phyloP scores from a whole-genome alignment of 2,329 filamentous ascomycete genomes.

The Beauveria asiatica region DNA sequence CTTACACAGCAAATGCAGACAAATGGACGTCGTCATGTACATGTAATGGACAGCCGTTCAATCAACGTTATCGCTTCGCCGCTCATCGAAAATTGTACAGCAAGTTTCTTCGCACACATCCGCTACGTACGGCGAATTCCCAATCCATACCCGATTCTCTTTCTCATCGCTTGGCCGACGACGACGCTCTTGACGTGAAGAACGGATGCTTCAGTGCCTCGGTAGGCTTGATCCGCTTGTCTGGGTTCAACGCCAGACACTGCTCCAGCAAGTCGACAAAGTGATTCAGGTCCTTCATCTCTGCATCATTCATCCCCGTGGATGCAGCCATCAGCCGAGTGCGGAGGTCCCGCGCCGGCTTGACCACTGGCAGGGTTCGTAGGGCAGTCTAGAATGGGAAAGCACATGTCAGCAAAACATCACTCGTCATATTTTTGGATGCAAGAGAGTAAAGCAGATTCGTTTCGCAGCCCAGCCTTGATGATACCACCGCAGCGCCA shows the following conservation, averaged over 20 bases:
- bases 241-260: slow-evolving; percentile 82
- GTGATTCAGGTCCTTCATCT: slow-evolving; percentile 67
- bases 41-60: neutral
- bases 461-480: neutral
- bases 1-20: neutral
- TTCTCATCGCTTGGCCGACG: slow-evolving; percentile 15
- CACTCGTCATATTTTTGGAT: neutral
- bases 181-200: slow-evolving; percentile 41
- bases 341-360: slow-evolving; percentile 74
- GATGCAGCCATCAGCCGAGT: slow-evolving; percentile 68
- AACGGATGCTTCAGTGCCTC: slow-evolving; percentile 89
- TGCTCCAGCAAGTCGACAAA: slow-evolving; percentile 85
- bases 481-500: neutral
- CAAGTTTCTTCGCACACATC: neutral
- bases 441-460: neutral
- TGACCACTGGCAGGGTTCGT: slow-evolving; percentile 59
- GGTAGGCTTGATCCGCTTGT: slow-evolving; percentile 78
- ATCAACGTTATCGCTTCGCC: neutral
- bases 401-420: slow-evolving; percentile 12
- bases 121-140: neutral
- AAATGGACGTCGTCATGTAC: neutral
- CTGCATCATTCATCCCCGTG: slow-evolving; percentile 62
- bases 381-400: slow-evolving; percentile 47
- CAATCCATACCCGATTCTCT: neutral
- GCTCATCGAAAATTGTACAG: neutral